Evolutionary conservation across 2,329 filamentous ascomycete genomes (phyloP).

Genomic region (Truncatella angustata): DNA sequence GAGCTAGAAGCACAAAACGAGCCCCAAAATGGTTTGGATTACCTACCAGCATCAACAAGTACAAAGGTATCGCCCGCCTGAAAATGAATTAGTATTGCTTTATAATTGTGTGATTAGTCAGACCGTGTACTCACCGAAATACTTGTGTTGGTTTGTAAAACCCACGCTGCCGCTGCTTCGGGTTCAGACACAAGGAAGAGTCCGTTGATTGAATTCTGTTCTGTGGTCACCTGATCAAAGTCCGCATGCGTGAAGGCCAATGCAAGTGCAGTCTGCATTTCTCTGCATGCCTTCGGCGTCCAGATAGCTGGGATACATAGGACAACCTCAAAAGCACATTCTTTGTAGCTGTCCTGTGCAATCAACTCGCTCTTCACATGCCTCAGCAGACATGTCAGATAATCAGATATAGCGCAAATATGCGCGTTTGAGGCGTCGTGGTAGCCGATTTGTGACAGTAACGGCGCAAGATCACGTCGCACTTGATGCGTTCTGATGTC

Average conservation of each 20-base stretch:
- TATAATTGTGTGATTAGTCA: too few species aligned
- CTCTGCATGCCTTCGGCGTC: slow-evolving; percentile 19
- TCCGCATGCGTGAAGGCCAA: slow-evolving; percentile 14
- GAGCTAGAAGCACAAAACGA: background rate
- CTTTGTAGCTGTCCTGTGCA: slow-evolving; percentile 9
- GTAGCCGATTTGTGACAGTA: background rate
- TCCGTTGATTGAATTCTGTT: slow-evolving; percentile 20
- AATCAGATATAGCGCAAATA: slow-evolving; percentile 8
- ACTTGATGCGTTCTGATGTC: background rate
- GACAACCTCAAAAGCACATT: slow-evolving; percentile 14
- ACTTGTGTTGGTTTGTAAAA: slow-evolving; percentile 16
- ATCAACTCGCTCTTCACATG: slow-evolving; percentile 13
- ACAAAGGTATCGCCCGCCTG: slow-evolving; percentile 20
- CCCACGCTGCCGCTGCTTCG: slow-evolving; percentile 25
- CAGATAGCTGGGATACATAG: slow-evolving; percentile 20
- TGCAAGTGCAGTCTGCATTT: slow-evolving; percentile 18
- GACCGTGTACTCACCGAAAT: slow-evolving; percentile 4
- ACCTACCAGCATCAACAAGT: slow-evolving; percentile 17
- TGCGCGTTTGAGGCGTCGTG: background rate
- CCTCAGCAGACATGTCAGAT: slow-evolving; percentile 9
- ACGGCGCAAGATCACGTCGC: background rate
- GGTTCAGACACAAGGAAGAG: slow-evolving; percentile 28
- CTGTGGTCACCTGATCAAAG: slow-evolving; percentile 13
- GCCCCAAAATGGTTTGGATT: background rate
- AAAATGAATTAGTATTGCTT: too few species aligned